Evolutionary conservation across 441 rosid genomes (phyloP).

Genomic region (Populus hybrid): DNA sequence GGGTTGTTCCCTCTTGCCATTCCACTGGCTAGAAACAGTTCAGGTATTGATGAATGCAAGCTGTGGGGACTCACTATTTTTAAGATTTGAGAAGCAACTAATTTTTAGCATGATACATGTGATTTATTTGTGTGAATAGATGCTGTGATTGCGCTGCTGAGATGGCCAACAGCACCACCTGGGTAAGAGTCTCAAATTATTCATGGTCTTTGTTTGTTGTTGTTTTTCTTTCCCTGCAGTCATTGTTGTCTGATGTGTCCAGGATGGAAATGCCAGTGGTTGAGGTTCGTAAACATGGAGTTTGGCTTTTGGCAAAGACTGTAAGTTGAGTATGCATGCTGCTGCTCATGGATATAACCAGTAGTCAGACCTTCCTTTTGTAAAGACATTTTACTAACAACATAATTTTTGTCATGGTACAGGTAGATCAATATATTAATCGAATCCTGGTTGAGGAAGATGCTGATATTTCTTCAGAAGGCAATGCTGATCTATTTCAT

Average conservation of each 20-base stretch:
- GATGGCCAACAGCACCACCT: constrained; percentile 89
- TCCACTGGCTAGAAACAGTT: constrained; percentile 57
- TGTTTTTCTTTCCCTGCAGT: constrained; percentile 18
- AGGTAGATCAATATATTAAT: constrained; percentile 81
- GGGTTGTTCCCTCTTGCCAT: constrained; percentile 76
- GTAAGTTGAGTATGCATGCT: constrained; percentile 38
- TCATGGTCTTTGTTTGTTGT: constrained; percentile 3
- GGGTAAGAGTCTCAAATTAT: constrained; percentile 40
- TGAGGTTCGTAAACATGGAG: constrained; percentile 74
- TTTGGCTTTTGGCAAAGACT: constrained; percentile 74
- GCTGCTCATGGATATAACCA: constrained; percentile 2
- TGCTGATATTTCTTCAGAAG: constrained; percentile 28
- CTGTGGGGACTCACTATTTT: constrained; percentile 8
- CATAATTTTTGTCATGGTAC: constrained; percentile 11
- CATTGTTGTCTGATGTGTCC: constrained; percentile 18
- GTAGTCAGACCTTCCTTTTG: background rate
- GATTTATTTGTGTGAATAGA: constrained; percentile 36
- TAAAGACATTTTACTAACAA: background rate
- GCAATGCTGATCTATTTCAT: constrained; percentile 36
- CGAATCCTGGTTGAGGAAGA: constrained; percentile 80
- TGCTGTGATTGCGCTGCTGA: constrained; percentile 56
- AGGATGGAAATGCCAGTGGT: constrained; percentile 97
- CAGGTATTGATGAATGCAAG: constrained; percentile 39
- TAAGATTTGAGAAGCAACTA: constrained; percentile 1
- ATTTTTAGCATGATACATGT: constrained; percentile 17